Evolutionary conservation across 139 green algal genomes (phyloP), one percentile per base, ranked within the genome.

Genomic region (Dunaliella primolecta): DNA sequence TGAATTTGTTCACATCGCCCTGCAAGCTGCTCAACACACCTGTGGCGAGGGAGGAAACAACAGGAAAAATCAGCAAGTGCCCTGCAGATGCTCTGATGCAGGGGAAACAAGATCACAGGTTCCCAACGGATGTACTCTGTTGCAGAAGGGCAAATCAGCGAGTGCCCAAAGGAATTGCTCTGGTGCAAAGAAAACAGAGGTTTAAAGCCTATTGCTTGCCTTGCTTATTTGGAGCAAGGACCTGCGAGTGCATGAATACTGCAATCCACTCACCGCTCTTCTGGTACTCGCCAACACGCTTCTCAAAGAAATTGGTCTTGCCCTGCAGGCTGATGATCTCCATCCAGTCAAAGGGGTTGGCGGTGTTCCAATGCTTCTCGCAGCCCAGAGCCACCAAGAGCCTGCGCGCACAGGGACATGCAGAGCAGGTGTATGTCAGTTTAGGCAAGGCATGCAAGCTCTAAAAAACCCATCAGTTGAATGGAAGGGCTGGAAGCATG

Each of bases 271-370:
- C 56, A 72, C 95, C 94, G 0, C 92, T 91, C 90, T 96, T 97
- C 87, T 98, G 95, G 91, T 98, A 99, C 30, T 98, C 94, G 7
- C 93, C 94, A 36, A 98, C 96, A n/a, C 96, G 92, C 90, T 96
- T 96, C 92, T 98, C 96, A 85, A 98, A 98, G 87, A 99, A 98
- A 91, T 98, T 98, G 81, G 95, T 98, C 90, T 98, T 96, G 75
- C 92, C 94, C 91, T 95, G 92, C 82, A 90, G 36, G 30, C 35
- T 74, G 79, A 98, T 94, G 20, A 93, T 76, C 87, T 98, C 95
- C 96, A 98, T 98, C 89, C 91, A 98, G 70, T 97, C 93, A 87
- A 98, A 98, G 21, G 95, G 95, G 90, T 98, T 98, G 25, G 55
- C 25, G 1, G 88, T 86, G 77, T 95, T 94, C 87, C 92, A 98